Base-by-base conservation (phyloP, 2,329 filamentous ascomycete species). In the Xylariaceae sp. region DNA sequence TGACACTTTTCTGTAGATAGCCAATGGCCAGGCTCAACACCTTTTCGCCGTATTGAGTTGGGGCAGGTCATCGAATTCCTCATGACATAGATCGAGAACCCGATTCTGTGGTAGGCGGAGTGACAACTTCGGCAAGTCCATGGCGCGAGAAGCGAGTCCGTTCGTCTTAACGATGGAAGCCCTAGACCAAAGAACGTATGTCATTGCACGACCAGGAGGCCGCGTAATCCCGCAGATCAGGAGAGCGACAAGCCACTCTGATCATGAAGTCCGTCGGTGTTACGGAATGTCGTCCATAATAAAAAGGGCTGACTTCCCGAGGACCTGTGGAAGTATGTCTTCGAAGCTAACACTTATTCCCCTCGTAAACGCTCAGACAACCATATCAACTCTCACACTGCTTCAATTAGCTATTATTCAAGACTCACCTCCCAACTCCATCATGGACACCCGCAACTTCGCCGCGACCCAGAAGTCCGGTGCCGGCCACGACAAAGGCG, bases 121-220 rank as follows among this genome's bases (percentile, higher is more conserved):
- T 42, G 42, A 2, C 49, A 55, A 34, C 30, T 57, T 58, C 58
- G 62, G 57, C 44, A 53, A 17, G 49, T 56, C 50, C 57, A 55
- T 35, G 39, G n/a, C 50, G n/a, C 10, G 49, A 48, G 17, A 10
- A 35, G 35, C 6, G 23, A 55, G 9, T 34, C 37, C n/a, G 53
- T 56, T 51, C 42, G 23, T 39, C 45, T 42, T 13, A 39, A 44
- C 34, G 6, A 53, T 51, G 39, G 49, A 18, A 48, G 35, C 17
- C 30, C 13, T 11, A 7, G 15, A 10, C 15, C 17, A 45, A 50
- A 48, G 9, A 13, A 42, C 11, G 6, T 56, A 52, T 61, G 62
- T 49, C 56, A 62, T 63, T 59, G 58, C 60, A 58, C 60, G 49
- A 61, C 60, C 15, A 3, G 9, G 17, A 17, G 55, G 60, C 56